Evolutionary conservation across 306 rosid genomes (phyloP).

Genomic region (Gastrolobium bilobum): DNA sequence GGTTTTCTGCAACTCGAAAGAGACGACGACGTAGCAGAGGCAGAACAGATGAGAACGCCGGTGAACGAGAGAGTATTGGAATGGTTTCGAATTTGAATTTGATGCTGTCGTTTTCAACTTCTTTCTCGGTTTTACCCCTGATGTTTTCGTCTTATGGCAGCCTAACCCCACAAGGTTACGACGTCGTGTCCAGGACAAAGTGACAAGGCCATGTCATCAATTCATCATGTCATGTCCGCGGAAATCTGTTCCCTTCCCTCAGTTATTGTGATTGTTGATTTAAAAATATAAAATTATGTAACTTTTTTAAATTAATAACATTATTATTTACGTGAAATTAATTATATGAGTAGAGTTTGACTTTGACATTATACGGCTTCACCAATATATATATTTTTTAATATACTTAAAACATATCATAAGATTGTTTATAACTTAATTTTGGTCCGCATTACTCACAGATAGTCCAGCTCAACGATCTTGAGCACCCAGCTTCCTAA

Average conservation of each 20-base stretch:
- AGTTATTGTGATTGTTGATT: too few relatives aligned
- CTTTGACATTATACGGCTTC: too few relatives aligned
- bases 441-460: too few relatives aligned
- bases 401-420: too few relatives aligned
- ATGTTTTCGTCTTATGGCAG: neutral
- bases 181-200: constrained; percentile 10
- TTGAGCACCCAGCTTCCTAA: neutral
- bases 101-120: neutral
- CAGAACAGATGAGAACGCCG: neutral
- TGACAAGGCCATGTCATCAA: neutral
- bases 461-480: too few relatives aligned
- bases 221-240: neutral
- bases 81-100: constrained; percentile 14
- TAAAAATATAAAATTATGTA: too few relatives aligned
- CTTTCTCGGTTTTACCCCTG: constrained; percentile 52
- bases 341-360: too few relatives aligned
- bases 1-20: constrained; percentile 56
- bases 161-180: neutral
- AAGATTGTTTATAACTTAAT: too few relatives aligned
- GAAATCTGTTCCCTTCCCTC: neutral
- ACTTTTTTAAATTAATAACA: too few relatives aligned
- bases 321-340: too few relatives aligned
- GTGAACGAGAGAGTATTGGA: neutral
- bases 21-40: constrained; percentile 26
- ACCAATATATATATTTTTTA: too few relatives aligned